Percentiles rank a stretch among this genome's conserved stretches.
Evolutionary conservation across 2,329 filamentous ascomycete species (phyloP).

Genomic region (Colletotrichum higginsianum): DNA sequence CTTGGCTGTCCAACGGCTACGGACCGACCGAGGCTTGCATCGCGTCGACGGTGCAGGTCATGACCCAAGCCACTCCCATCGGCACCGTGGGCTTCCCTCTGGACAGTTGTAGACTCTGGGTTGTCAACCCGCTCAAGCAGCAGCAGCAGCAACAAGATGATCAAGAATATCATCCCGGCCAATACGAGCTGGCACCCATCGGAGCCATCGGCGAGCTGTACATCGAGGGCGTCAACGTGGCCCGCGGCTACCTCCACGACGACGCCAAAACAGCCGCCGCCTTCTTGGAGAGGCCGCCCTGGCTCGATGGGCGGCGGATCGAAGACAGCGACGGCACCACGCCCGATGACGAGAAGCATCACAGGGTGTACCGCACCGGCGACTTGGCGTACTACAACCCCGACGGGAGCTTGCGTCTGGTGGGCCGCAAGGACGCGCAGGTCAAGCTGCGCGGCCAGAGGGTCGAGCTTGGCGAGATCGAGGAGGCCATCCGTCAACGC

Average conservation of each 20-base stretch:
- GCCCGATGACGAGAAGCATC: neutral
- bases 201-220: neutral
- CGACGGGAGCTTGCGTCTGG: slow-evolving; percentile 58
- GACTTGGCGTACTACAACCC: slow-evolving; percentile 61
- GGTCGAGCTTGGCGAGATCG: slow-evolving; percentile 29
- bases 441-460: slow-evolving; percentile 41
- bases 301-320: neutral
- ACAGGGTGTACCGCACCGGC: slow-evolving; percentile 62
- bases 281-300: slow-evolving; percentile 8
- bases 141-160: too few species aligned
- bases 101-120: slow-evolving; percentile 36
- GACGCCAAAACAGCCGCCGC: neutral
- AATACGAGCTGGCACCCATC: neutral
- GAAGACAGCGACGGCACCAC: neutral
- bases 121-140: slow-evolving; percentile 34
- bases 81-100: slow-evolving; percentile 46
- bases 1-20: slow-evolving; percentile 46
- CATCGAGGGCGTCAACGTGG: neutral
- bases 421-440: slow-evolving; percentile 43
- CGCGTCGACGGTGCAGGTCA: slow-evolving; percentile 57
- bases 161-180: neutral
- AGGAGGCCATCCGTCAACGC: neutral
- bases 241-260: slow-evolving; percentile 11
- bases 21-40: slow-evolving; percentile 56
- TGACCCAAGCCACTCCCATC: neutral